These are phyloP conservation scores for Leccinum rimulosum DNA, from an alignment of 768 basidiomycete species.

Conservation along the genomic window DNA sequence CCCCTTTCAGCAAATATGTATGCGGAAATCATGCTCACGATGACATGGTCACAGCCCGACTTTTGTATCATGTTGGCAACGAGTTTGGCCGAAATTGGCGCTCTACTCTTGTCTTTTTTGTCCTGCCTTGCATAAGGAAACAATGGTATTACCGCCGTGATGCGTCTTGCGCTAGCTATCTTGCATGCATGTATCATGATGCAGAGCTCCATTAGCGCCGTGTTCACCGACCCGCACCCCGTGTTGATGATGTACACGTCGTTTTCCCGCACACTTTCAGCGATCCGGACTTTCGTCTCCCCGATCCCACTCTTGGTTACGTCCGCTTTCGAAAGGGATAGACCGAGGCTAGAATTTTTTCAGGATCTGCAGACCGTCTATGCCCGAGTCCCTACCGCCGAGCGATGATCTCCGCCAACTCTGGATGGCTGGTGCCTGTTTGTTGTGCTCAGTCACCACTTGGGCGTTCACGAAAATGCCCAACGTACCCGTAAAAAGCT, in stretches of 20 bases:
- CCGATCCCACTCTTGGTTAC: constrained; percentile 87
- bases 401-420: constrained; percentile 91
- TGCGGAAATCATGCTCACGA: constrained; percentile 53
- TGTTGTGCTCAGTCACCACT: constrained; percentile 1
- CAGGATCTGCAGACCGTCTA: constrained; percentile 20
- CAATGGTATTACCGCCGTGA: constrained; percentile 96
- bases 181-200: constrained; percentile 99
- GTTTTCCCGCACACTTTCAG: constrained; percentile 94
- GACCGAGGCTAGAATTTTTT: constrained; percentile 66
- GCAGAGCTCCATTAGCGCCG: constrained; percentile 94
- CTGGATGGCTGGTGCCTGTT: constrained; percentile 91
- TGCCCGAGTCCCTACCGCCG: constrained; percentile 57
- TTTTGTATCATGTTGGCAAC: constrained; percentile 97
- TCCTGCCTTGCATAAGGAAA: constrained; percentile 98
- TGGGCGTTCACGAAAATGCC: not conserved
- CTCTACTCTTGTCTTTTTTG: constrained; percentile 98
- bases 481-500: constrained; percentile 54
- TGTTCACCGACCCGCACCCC: constrained; percentile 83
- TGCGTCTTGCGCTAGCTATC: constrained; percentile 96
- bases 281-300: constrained; percentile 88
- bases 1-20: not conserved
- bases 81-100: constrained; percentile 96
- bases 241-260: constrained; percentile 99
- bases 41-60: constrained; percentile 94
- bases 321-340: constrained; percentile 84